These are phyloP conservation scores for Hanseniaspora singularis DNA, from an alignment of 805 yeast genomes.

Conservation along the genomic window DNA sequence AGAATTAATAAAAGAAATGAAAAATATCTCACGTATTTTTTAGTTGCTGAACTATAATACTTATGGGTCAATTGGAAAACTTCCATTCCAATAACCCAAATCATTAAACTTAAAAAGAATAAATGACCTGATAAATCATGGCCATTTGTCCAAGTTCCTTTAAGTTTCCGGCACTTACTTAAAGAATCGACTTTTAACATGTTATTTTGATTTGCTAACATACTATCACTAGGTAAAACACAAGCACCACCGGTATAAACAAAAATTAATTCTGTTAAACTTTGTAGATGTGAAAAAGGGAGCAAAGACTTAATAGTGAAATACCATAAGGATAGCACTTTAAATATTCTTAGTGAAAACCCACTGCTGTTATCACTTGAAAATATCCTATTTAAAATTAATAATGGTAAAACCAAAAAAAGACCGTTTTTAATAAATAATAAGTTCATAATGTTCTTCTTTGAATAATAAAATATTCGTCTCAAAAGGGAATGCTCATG, in stretches of 20 bases:
- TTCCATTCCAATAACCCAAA: conserved; percentile 19
- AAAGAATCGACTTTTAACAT: neutral
- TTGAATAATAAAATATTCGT: conserved; percentile 4
- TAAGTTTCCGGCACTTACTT: conserved; percentile 39
- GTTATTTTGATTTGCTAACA: neutral
- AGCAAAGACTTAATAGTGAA: conserved; percentile 35
- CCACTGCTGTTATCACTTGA: neutral
- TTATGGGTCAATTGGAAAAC: conserved; percentile 4
- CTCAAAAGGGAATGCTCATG: neutral
- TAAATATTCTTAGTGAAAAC: conserved; percentile 14
- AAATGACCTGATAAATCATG: conserved; percentile 96
- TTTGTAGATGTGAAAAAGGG: conserved; percentile 73
- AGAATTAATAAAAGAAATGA: neutral
- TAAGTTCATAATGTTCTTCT: conserved; percentile 38
- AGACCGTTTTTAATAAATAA: conserved; percentile 81
- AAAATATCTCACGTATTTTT: neutral
- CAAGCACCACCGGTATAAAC: conserved; percentile 76
- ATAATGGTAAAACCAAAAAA: conserved; percentile 50
- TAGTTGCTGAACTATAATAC: neutral
- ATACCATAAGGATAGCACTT: conserved; percentile 58
- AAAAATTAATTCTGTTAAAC: conserved; percentile 73
- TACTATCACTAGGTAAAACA: conserved; percentile 18
- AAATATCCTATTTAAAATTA: conserved; percentile 19
- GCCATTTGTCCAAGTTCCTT: conserved; percentile 70
- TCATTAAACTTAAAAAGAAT: conserved; percentile 43